Conservation (phyloP, 345 rosid species). For the Abelmoschus esculentus region DNA sequence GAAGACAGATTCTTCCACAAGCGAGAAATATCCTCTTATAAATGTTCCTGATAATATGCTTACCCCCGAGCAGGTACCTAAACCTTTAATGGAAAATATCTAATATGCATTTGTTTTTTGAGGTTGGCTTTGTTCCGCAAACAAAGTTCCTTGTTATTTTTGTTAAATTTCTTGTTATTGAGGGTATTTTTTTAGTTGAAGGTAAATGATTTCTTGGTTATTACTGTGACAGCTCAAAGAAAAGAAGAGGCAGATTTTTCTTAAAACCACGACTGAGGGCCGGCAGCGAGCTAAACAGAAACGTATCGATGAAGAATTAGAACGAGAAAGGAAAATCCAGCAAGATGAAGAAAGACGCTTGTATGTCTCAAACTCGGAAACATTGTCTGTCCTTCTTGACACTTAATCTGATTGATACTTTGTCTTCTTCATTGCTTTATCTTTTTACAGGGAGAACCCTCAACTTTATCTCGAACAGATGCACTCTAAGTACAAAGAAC, state of each 20-base stretch:
- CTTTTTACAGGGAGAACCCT: conserved; percentile 62
- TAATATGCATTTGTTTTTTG: not conserved
- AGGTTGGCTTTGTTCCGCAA: not conserved
- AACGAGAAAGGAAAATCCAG: conserved; percentile 70
- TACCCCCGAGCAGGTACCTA: conserved; percentile 75
- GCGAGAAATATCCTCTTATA: conserved; percentile 69
- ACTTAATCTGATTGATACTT: not conserved
- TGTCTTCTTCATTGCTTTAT: conserved; percentile 5
- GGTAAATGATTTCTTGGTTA: not conserved
- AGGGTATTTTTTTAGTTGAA: not conserved
- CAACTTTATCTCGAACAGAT: conserved; percentile 70
- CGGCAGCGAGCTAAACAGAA: conserved; percentile 87
- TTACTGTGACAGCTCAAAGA: conserved; percentile 61
- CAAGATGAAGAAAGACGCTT: conserved; percentile 76
- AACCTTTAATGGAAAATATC: conserved; percentile 11
- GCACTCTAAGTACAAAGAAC: conserved; percentile 63
- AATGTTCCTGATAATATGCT: conserved; percentile 68
- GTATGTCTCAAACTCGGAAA: conserved; percentile 38
- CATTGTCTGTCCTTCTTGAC: not conserved
- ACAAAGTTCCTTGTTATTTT: not conserved
- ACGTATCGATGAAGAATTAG: conserved; percentile 69
- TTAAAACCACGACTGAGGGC: conserved; percentile 81
- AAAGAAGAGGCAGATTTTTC: conserved; percentile 73
- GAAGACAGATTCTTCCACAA: conserved; percentile 41
- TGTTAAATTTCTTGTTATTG: conserved; percentile 1